These are phyloP conservation scores for Zygosaccharomyces lentus DNA, from an alignment of 805 yeast genomes.

Conservation along the genomic window DNA sequence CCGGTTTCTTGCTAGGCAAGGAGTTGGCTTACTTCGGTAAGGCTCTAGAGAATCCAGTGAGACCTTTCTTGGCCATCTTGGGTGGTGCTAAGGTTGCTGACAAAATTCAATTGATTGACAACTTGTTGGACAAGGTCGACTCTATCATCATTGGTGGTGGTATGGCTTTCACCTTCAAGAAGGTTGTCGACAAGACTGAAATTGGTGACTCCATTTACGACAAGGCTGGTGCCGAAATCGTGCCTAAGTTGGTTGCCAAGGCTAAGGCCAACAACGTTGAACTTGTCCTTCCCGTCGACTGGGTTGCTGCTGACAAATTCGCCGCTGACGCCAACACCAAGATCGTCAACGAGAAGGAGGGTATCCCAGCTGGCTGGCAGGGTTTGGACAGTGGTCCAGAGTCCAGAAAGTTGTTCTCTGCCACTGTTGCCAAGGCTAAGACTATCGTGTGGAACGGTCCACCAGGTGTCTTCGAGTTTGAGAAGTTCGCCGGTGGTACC, in stretches of 20 bases:
- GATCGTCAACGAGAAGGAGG: slow-evolving; percentile 79
- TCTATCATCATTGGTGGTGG: slow-evolving; percentile 97
- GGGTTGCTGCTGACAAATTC: slow-evolving; percentile 92
- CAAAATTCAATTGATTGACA: slow-evolving; percentile 97
- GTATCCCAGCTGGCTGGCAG: slow-evolving; percentile 93
- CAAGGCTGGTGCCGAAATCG: slow-evolving; percentile 92
- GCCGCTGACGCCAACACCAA: slow-evolving; percentile 85
- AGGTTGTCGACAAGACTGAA: slow-evolving; percentile 75
- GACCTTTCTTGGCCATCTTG: slow-evolving; percentile 97
- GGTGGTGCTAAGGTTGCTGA: slow-evolving; percentile 99
- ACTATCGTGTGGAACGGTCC: slow-evolving; percentile 99
- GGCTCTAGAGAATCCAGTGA: slow-evolving; percentile 95
- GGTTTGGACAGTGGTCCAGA: slow-evolving; percentile 96
- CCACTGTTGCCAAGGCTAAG: slow-evolving; percentile 86
- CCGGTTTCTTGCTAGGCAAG: slow-evolving; percentile 98
- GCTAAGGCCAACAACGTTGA: slow-evolving; percentile 95
- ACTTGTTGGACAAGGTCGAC: slow-evolving; percentile 93
- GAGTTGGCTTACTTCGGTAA: slow-evolving; percentile 96
- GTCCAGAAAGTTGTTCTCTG: slow-evolving; percentile 72
- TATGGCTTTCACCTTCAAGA: slow-evolving; percentile 99
- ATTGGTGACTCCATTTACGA: slow-evolving; percentile 94
- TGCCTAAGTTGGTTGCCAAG: slow-evolving; percentile 86
- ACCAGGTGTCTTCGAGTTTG: slow-evolving; percentile 99
- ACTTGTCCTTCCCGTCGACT: slow-evolving; percentile 91
- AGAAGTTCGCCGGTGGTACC: slow-evolving; percentile 86